These are phyloP conservation scores for Amylocystis lapponica DNA, from an alignment of 768 basidiomycete genomes.

Conservation along the genomic window DNA sequence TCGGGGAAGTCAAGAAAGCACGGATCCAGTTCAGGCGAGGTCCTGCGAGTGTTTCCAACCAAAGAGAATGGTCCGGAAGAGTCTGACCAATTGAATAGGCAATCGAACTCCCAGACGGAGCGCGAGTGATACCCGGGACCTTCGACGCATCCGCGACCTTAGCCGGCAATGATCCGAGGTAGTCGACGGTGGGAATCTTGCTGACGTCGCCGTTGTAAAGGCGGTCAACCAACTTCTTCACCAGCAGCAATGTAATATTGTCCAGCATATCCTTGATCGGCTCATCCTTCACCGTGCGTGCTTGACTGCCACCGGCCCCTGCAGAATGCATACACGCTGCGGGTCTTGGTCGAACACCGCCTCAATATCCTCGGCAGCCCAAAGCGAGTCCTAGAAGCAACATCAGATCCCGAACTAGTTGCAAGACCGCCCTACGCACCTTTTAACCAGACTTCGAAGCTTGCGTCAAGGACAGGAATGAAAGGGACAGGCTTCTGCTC, in stretches of 20 bases:
- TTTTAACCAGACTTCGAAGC: conserved; percentile 99
- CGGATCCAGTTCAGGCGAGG: conserved; percentile 79
- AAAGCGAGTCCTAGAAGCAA: conserved; percentile 76
- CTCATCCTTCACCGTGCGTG: conserved; percentile 87
- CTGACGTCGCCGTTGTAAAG: conserved; percentile 72
- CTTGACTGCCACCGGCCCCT: conserved; percentile 93
- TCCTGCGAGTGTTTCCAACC: conserved; percentile 85
- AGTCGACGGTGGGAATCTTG: conserved; percentile 77
- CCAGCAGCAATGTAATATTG: conserved; percentile 74
- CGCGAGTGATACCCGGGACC: conserved; percentile 39
- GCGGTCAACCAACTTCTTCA: conserved; percentile 70
- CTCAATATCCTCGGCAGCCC: conserved; percentile 97
- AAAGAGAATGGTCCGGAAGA: conserved; percentile 58
- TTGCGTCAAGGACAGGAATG: conserved; percentile 90
- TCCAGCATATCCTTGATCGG: conserved; percentile 91
- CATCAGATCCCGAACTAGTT: conserved; percentile 6
- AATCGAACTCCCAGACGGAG: conserved; percentile 38
- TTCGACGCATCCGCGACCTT: conserved; percentile 26
- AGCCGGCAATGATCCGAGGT: conserved; percentile 56
- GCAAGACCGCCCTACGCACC: conserved; percentile 37
- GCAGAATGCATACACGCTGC: conserved; percentile 94
- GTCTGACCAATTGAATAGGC: conserved; percentile 44
- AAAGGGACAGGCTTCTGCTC: conserved; percentile 99
- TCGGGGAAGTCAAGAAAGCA: conserved; percentile 75
- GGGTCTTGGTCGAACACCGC: conserved; percentile 99